These are phyloP conservation scores for Phytophthora colocasiae DNA, from an alignment of 352 stramenopile species.

Conservation along the genomic window DNA sequence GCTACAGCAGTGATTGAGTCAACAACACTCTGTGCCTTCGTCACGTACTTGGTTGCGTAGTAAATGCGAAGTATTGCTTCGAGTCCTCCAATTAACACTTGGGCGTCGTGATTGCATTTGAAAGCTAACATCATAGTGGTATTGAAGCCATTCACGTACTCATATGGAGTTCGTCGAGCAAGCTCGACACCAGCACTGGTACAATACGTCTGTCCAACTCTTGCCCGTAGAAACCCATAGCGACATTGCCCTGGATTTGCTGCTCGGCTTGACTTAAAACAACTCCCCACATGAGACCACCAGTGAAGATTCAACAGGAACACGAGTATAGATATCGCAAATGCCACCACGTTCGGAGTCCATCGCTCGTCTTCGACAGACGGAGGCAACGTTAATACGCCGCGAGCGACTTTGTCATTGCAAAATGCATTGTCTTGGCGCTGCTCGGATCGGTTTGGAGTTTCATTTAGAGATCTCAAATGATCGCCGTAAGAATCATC, in stretches of 20 bases:
- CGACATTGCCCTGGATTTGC: not conserved
- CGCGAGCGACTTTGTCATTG: no score
- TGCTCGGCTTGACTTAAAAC: no score
- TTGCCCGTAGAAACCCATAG: slow-evolving; percentile 1
- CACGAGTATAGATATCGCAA: no score
- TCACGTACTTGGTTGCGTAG: slow-evolving; percentile 1
- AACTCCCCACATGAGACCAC: no score
- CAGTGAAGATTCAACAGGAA: no score
- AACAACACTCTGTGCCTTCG: not conserved
- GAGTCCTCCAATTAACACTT: not conserved
- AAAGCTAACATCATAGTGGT: not conserved
- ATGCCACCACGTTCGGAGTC: no score
- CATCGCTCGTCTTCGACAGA: no score
- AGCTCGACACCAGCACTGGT: not conserved
- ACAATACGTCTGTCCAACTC: not conserved
- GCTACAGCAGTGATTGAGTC: not conserved
- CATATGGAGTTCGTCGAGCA: not conserved
- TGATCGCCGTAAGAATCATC: no score
- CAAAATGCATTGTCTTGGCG: no score
- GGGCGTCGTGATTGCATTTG: not conserved
- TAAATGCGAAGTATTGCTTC: not conserved
- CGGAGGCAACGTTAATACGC: no score
- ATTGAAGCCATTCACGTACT: slow-evolving; percentile 7
- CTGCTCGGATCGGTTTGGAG: not conserved
- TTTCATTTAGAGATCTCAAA: no score